Base-by-base conservation (phyloP, 108 stramenopile genomes). In the Conticribra guillardii region DNA sequence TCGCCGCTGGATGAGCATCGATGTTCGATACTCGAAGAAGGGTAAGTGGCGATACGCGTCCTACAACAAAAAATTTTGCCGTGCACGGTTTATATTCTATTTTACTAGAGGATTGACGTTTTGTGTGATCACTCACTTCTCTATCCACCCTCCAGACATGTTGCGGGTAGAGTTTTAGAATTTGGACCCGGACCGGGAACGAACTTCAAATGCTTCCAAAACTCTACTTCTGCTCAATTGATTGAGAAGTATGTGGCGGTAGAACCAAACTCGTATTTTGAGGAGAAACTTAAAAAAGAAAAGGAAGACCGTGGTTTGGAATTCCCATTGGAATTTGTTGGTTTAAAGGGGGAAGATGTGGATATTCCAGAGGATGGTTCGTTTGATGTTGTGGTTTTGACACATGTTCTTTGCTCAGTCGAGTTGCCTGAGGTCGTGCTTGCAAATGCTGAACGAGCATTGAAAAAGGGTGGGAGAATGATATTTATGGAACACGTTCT, bases 381-480 rank as follows among this genome's bases (percentile, higher is more conserved):
- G 4, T 86, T 71, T 67, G 85, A 86, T 60, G 67, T 46, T 3
- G 85, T 81, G 4, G 30, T 84, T 22, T 34, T 78, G 18, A 80
- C 85, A 27, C 85, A 86, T 50, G 83, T 84, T 11, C 33, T 86
- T 19, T 86, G 85, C 56, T 62, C 59, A 14, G 85, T 86, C 18
- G 67, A 76, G 22, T 76, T 76, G 11, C 67, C 68, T 2, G 61
- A 59, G 49, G 32, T 23, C 59, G 85, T 86, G 14, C 60, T 89
- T 29, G 52, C 76, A 3, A 83, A 87, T 58, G 84, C 86, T 15
- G 78, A 73, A 30, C 48, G 81, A 48, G 85, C 85, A 15, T 41
- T 89, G 37, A 85, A 82, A 53, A 83, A 83, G n/a, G 85, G 87
- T 11, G 88, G 88, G 3, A 79, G 58, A 53, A 79, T 85, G 23